Evolutionary conservation across 1,139 yeast genomes (phyloP), one percentile per base, ranked within the genome.

Genomic region (Kazachstania sp.): DNA sequence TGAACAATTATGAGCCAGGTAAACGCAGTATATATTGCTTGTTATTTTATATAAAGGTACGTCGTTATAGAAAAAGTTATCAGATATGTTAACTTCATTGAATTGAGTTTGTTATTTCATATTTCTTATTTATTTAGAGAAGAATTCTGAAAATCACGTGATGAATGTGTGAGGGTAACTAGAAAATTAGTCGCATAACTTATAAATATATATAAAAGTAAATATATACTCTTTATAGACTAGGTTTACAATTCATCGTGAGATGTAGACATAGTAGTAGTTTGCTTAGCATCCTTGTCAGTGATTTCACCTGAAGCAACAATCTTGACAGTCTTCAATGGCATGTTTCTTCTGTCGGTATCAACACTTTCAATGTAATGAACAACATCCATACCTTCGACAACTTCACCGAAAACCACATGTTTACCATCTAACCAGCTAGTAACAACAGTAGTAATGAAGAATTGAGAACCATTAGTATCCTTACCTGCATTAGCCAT

Each of bases 401-500:
- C 51, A 46, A 84, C 83, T 66, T 83, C 85, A 49, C 94, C 94
- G 59, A 84, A 84, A n/a, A 83, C 92, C 55, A 84, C 94, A 65
- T 84, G 88, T 23, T 68, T 69, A 37, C 83, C 83, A 65, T 83
- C 78, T 58, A 84, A 73, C 83, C 83, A 79, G 39, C 71, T 67
- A 35, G 86, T 78, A 16, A 74, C 67, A 6, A 73, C 80, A 15
- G 87, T 81, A 55, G 86, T 81, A 61, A 81, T 77, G 70, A 81
- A 81, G 66, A 84, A 84, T 67, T 84, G 94, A 34, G 87, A 80
- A 29, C 92, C 90, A 63, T 82, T 83, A 64, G 90, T 81, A 71
- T 83, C 78, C 60, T 78, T 80, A 51, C 92, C 94, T 48, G 86
- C 78, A 65, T 84, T 84, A 54, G 94, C 94, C 87, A 84, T 84